These are phyloP conservation scores for Paracoccidioides lutzii DNA, from an alignment of 2,329 filamentous ascomycete species.

Conservation along the genomic window DNA sequence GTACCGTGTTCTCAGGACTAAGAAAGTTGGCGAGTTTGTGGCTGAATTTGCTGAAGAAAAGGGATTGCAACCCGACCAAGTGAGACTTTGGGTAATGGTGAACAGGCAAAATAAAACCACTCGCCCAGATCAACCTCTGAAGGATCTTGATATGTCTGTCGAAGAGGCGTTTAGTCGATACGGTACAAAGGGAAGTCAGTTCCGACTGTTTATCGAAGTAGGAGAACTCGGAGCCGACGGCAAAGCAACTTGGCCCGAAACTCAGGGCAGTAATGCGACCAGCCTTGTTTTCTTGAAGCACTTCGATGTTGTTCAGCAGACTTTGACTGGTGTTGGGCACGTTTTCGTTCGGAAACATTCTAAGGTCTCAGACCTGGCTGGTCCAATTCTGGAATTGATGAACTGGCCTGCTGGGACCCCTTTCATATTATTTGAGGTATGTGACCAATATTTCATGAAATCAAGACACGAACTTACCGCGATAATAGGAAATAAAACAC, in stretches of 20 bases:
- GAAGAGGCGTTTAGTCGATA: constrained; percentile 60
- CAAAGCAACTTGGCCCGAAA: constrained; percentile 52
- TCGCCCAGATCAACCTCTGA: constrained; percentile 75
- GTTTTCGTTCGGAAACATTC: constrained; percentile 47
- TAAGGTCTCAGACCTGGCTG: constrained; percentile 72
- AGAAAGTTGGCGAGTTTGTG: constrained; percentile 63
- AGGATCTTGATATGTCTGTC: constrained; percentile 61
- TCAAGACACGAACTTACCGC: constrained; percentile 13
- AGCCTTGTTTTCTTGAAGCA: constrained; percentile 33
- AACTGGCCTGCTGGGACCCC: constrained; percentile 66
- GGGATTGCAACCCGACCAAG: constrained; percentile 50
- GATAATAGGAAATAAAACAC: constrained; percentile 71
- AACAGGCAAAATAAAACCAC: constrained; percentile 97
- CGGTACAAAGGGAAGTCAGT: constrained; percentile 51
- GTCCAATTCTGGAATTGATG: constrained; percentile 69
- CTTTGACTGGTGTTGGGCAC: constrained; percentile 2
- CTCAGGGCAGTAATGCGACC: constrained; percentile 32
- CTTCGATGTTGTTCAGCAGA: constrained; percentile 1
- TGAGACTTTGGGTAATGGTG: constrained; percentile 94
- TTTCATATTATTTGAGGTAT: constrained; percentile 64
- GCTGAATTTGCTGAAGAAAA: constrained; percentile 58
- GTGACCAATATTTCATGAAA: constrained; percentile 8
- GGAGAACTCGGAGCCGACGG: constrained; percentile 58
- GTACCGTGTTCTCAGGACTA: constrained; percentile 63
- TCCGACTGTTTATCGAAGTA: constrained; percentile 80